phyloP scores from a whole-genome alignment of 208 protist genomes.

The Trypanosoma platydactyli region DNA sequence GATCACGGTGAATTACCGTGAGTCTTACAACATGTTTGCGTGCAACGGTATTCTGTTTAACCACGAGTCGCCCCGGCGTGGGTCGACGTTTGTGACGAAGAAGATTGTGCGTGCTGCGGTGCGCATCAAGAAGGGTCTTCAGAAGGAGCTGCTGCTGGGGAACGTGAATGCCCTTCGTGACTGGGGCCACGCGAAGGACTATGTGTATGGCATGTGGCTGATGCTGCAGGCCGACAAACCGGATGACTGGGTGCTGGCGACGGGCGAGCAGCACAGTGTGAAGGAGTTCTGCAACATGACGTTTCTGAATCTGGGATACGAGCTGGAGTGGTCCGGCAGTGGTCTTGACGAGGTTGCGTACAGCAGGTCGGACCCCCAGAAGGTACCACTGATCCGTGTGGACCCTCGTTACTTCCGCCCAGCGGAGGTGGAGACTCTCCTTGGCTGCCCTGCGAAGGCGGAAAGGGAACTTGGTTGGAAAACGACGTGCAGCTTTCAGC shows the following conservation, averaged over 20 bases:
- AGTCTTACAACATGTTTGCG: conserved; percentile 92
- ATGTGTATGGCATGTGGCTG: conserved; percentile 94
- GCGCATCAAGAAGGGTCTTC: conserved; percentile 77
- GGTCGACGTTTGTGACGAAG: conserved; percentile 94
- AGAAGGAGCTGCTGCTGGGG: conserved; percentile 83
- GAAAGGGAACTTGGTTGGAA: conserved; percentile 81
- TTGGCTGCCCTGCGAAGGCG: conserved; percentile 92
- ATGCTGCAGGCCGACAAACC: conserved; percentile 93
- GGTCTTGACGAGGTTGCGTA: conserved; percentile 88
- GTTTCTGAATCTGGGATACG: conserved; percentile 63
- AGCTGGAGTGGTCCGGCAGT: conserved; percentile 81
- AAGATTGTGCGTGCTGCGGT: conserved; percentile 95
- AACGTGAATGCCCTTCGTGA: conserved; percentile 94
- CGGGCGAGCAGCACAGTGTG: conserved; percentile 91
- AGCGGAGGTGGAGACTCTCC: conserved; percentile 94
- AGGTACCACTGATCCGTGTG: conserved; percentile 51
- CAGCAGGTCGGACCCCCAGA: conserved; percentile 26
- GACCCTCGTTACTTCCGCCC: conserved; percentile 92
- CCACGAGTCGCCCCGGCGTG: conserved; percentile 94
- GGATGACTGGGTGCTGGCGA: conserved; percentile 93
- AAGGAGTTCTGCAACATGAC: conserved; percentile 79
- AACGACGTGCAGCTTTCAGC: conserved; percentile 39
- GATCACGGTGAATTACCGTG: conserved; percentile 96
- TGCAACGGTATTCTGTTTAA: conserved; percentile 97
- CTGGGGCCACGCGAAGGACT: conserved; percentile 95